Conservation (phyloP, 2,329 filamentous ascomycete species). For the Penicillium sp. region DNA sequence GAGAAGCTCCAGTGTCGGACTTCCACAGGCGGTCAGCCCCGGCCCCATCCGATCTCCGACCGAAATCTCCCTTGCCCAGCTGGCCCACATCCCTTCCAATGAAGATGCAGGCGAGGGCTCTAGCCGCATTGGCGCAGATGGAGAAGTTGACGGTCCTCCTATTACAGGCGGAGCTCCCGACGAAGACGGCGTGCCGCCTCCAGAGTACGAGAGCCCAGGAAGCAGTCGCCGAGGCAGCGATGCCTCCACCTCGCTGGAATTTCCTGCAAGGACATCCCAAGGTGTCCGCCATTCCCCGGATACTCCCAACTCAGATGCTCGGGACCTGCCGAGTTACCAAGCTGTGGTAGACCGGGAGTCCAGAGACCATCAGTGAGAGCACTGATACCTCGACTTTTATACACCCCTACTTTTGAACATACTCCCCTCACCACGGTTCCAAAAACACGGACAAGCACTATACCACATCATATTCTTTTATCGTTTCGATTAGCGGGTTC, state of each 20-base stretch:
- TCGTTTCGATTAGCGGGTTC: slow-evolving; percentile 21
- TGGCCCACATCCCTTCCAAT: slow-evolving; percentile 67
- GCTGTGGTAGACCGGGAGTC: slow-evolving; percentile 17
- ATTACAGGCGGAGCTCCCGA: slow-evolving; percentile 29
- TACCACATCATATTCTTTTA: slow-evolving; percentile 14
- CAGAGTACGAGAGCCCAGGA: slow-evolving; percentile 56
- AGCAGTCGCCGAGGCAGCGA: slow-evolving; percentile 57
- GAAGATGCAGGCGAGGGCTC: slow-evolving; percentile 72
- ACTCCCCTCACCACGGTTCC: neutral
- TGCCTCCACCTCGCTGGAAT: slow-evolving; percentile 41
- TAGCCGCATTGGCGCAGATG: slow-evolving; percentile 46
- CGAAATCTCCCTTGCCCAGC: slow-evolving; percentile 88
- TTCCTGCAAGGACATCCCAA: slow-evolving; percentile 8
- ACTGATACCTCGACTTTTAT: slow-evolving; percentile 1
- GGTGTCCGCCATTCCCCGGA: neutral
- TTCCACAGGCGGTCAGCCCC: slow-evolving; percentile 73
- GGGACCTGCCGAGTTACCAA: slow-evolving; percentile 21
- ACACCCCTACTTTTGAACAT: slow-evolving; percentile 12
- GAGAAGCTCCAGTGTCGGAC: slow-evolving; percentile 74
- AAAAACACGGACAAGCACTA: neutral
- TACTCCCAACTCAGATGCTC: slow-evolving; percentile 2
- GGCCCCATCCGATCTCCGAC: slow-evolving; percentile 89
- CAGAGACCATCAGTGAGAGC: slow-evolving; percentile 6
- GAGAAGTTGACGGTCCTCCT: slow-evolving; percentile 10
- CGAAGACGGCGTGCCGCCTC: slow-evolving; percentile 33